Percentiles rank a stretch among this genome's conserved stretches.
phyloP scores from a whole-genome alignment of 176 grass and related monocot genomes.

The Triticum dicoccoides region DNA sequence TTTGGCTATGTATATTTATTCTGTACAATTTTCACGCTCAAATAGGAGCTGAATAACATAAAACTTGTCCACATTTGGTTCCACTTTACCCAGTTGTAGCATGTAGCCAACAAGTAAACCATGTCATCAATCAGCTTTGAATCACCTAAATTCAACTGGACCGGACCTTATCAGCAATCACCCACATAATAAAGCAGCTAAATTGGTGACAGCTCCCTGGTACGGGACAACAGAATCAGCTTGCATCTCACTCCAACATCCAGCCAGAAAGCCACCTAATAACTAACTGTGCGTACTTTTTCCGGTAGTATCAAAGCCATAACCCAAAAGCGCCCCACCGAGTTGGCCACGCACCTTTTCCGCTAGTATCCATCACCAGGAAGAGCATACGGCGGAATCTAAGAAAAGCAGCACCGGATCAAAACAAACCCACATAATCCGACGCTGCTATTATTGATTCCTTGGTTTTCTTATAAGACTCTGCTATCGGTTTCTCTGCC shows the following conservation, averaged over 20 bases:
- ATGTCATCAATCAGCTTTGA: background rate
- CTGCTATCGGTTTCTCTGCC: background rate
- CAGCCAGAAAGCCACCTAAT: constrained; percentile 30
- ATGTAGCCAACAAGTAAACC: background rate
- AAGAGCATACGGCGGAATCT: constrained; percentile 21
- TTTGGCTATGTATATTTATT: background rate
- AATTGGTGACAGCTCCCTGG: background rate
- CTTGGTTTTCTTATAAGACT: background rate
- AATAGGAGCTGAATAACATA: background rate
- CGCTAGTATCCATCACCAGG: background rate
- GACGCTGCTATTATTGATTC: background rate
- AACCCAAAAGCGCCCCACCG: constrained; percentile 19
- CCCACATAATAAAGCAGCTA: background rate
- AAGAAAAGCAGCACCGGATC: constrained; percentile 28
- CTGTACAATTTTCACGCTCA: background rate
- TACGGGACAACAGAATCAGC: constrained; percentile 12
- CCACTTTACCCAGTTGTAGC: background rate
- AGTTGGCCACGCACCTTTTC: constrained; percentile 26
- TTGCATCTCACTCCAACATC: constrained; percentile 37
- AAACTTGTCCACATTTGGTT: background rate
- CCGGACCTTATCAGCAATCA: background rate
- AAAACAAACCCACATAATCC: background rate
- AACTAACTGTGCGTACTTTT: constrained; percentile 32
- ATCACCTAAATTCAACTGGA: background rate
- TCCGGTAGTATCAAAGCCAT: background rate